Evolutionary conservation across 306 rosid genomes (phyloP), one percentile per base, ranked within the genome.

Genomic region (Rubus parviflorus): DNA sequence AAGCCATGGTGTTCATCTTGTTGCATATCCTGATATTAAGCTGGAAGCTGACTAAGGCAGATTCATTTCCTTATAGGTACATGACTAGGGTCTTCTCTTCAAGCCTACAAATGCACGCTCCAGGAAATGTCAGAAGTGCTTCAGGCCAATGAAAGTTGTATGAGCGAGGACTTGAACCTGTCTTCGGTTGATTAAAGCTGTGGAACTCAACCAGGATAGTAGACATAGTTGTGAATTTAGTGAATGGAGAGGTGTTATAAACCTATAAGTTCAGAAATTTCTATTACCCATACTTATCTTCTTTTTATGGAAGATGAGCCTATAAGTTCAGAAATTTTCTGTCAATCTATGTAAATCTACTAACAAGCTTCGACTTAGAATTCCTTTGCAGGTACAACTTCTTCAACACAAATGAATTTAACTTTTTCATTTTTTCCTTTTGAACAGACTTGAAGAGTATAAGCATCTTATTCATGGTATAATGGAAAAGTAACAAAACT

Each of bases 1-100:
- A 78, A 94, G 90, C 75, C 92, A 94, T 83, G 90, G 90, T 82
- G 98, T 94, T 43, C 97, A 90, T 79, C 68, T 82, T 68, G 84
- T 66, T 16, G 88, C 91, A 51, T 89, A 83, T 71, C 89, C 88
- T 49, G 67, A 83, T 83, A 79, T 79, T 75, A 30, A 65, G 83
- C 49, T 87, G 89, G 91, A 22, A 12, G 52, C 52, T 4, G 63
- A 57, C 6, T 57, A 6, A 0, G 38, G 23, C 17, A 23, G 38
- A 23, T 58, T 58, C 38, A 58, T 10, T 35, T 56, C 35, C 22
- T 23, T 56, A 3, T 23, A 58, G 30, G 38, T 22, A 57, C 62
- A 22, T 57, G 25, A 57, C 22, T 23, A 23, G 16, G 10, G 16
- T 37, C 11, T 9, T 20, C 38, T 22, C 38, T 10, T 20, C 14